Conservation (phyloP, 116 monocot genomes). For the Trichopus zeylanicus region DNA sequence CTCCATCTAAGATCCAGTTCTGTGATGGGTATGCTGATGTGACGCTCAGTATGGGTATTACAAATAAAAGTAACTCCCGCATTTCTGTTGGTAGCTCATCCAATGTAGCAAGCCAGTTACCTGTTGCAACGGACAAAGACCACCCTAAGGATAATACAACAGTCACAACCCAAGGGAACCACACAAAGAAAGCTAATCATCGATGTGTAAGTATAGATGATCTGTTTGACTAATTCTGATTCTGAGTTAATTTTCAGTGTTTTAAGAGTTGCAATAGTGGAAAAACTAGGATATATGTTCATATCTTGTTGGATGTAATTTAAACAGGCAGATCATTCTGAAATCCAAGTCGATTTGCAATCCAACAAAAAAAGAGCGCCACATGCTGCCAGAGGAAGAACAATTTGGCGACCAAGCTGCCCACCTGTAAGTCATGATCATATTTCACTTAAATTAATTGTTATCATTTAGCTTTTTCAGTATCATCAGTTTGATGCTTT, state of each 20-base stretch:
- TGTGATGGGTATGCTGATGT: not conserved
- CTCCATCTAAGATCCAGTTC: not conserved
- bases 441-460: not conserved
- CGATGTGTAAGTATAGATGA: not conserved
- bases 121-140: not conserved
- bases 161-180: not conserved
- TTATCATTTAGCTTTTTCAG: too few relatives aligned
- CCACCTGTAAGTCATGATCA: not conserved
- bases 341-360: not conserved
- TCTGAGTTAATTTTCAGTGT: not conserved
- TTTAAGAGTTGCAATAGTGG: not conserved
- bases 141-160: not conserved
- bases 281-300: not conserved
- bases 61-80: not conserved
- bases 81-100: not conserved
- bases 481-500: too few relatives aligned
- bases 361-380: not conserved
- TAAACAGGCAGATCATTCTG: constrained; percentile 1
- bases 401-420: not conserved
- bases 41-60: not conserved
- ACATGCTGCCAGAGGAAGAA: not conserved
- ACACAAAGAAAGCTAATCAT: not conserved
- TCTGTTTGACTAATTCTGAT: not conserved
- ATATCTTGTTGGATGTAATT: not conserved
- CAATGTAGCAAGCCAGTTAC: not conserved